A percentile compares a stretch with the other conserved stretches of the same genome.
These are phyloP conservation scores for Phaeosphaeria sp. DNA, from an alignment of 2,329 filamentous ascomycete species.

Conservation along the genomic window DNA sequence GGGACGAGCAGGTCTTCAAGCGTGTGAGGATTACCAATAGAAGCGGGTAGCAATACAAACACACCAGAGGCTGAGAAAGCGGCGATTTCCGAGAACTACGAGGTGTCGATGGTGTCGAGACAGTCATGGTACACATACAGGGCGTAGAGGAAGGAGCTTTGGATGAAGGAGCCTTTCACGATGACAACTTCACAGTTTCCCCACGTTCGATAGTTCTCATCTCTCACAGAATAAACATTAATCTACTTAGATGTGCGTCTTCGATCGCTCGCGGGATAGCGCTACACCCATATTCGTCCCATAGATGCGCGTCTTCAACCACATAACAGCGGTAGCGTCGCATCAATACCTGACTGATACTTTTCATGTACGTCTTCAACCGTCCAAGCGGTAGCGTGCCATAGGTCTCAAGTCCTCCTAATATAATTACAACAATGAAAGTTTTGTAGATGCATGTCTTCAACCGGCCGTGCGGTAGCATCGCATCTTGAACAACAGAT, in stretches of 20 bases:
- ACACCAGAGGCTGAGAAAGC: too few relatives aligned
- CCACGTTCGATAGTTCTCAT: background rate
- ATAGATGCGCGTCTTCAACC: constrained; percentile 26
- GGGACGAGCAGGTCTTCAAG: too few relatives aligned
- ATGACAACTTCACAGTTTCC: background rate
- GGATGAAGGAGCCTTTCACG: background rate
- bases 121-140: too few relatives aligned
- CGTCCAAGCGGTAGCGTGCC: constrained; percentile 27
- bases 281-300: constrained; percentile 8
- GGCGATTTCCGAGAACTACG: too few relatives aligned
- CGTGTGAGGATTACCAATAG: too few relatives aligned
- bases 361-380: constrained; percentile 33
- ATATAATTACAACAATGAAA: constrained; percentile 3
- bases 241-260: constrained; percentile 16
- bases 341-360: constrained; percentile 7
- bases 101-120: too few relatives aligned
- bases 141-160: too few relatives aligned
- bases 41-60: too few relatives aligned
- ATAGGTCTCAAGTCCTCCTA: constrained; percentile 4
- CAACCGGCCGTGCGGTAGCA: constrained; percentile 33
- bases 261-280: constrained; percentile 21
- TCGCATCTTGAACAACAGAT: constrained; percentile 18
- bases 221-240: constrained; percentile 12
- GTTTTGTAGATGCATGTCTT: constrained; percentile 20
- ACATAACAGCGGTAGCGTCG: constrained; percentile 24